Evolutionary conservation across 345 rosid genomes (phyloP).

Genomic region (Excoecaria cochinchinensis): DNA sequence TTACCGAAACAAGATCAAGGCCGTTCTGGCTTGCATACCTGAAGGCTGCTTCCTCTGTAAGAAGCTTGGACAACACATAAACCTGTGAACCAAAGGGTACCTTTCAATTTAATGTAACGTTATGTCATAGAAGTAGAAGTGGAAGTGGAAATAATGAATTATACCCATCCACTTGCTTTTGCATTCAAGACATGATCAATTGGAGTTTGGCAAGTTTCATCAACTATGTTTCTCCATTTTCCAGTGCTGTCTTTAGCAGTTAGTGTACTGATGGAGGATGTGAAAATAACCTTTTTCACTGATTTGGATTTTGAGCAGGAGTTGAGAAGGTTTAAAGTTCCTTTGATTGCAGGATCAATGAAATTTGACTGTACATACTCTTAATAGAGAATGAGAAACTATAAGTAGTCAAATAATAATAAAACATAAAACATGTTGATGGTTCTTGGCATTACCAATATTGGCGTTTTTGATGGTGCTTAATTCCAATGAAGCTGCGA

Average conservation of each 20-base stretch:
- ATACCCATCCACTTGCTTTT: slow-evolving; percentile 87
- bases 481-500: slow-evolving; percentile 86
- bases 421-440: background rate
- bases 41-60: slow-evolving; percentile 79
- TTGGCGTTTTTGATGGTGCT: slow-evolving; percentile 26
- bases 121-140: background rate
- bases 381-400: slow-evolving; percentile 18
- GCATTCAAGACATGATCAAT: slow-evolving; percentile 47
- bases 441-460: slow-evolving; percentile 35
- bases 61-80: slow-evolving; percentile 66
- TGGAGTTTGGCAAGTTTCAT: slow-evolving; percentile 67
- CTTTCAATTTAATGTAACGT: background rate
- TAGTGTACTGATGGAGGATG: slow-evolving; percentile 83
- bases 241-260: slow-evolving; percentile 60
- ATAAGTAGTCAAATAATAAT: background rate
- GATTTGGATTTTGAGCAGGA: slow-evolving; percentile 65
- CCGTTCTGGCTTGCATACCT: slow-evolving; percentile 53
- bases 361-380: slow-evolving; percentile 56
- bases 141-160: background rate
- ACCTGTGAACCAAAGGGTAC: slow-evolving; percentile 38
- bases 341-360: slow-evolving; percentile 61
- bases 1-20: slow-evolving; percentile 64
- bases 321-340: slow-evolving; percentile 67
- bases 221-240: slow-evolving; percentile 56
- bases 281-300: slow-evolving; percentile 72